A percentile compares a stretch with the other conserved stretches of the same genome.
Evolutionary conservation across 2,329 filamentous ascomycete genomes (phyloP).

Genomic region (Neoascochyta sp.): DNA sequence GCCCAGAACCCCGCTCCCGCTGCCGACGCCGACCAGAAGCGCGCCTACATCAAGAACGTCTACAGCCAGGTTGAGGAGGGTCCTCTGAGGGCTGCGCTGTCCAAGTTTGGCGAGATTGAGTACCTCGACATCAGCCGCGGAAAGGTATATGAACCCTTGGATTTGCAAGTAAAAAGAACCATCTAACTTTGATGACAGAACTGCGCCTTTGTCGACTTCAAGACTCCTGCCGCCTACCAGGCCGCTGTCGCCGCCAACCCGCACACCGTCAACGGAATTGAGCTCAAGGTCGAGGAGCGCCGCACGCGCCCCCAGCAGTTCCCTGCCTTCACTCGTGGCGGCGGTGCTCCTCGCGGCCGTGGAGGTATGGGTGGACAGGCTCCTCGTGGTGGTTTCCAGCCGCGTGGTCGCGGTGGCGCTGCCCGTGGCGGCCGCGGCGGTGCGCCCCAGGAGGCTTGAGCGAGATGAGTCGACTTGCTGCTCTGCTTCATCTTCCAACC

Average conservation of each 20-base stretch:
- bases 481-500: conserved; percentile 6
- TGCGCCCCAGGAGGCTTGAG: conserved; percentile 35
- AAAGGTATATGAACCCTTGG: conserved; percentile 72
- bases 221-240: conserved; percentile 73
- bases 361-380: conserved; percentile 57
- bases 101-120: conserved; percentile 62
- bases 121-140: conserved; percentile 62
- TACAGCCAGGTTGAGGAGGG: conserved; percentile 78
- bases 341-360: conserved; percentile 53
- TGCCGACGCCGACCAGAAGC: conserved; percentile 68
- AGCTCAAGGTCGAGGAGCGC: conserved; percentile 83
- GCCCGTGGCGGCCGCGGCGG: conserved; percentile 54
- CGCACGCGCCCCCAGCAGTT: conserved; percentile 53
- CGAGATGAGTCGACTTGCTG: conserved; percentile 3
- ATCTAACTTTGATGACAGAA: no score
- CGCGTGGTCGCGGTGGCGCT: conserved; percentile 63
- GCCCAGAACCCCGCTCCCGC: conserved; percentile 61
- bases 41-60: conserved; percentile 94
- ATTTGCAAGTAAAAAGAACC: no score
- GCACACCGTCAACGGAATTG: conserved; percentile 76
- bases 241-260: conserved; percentile 81
- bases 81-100: conserved; percentile 66
- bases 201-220: conserved; percentile 95
- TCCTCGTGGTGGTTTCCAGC: conserved; percentile 65
- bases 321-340: conserved; percentile 40